Evolutionary conservation across 805 yeast genomes (phyloP).

Genomic region (Candida silvicultrix): DNA sequence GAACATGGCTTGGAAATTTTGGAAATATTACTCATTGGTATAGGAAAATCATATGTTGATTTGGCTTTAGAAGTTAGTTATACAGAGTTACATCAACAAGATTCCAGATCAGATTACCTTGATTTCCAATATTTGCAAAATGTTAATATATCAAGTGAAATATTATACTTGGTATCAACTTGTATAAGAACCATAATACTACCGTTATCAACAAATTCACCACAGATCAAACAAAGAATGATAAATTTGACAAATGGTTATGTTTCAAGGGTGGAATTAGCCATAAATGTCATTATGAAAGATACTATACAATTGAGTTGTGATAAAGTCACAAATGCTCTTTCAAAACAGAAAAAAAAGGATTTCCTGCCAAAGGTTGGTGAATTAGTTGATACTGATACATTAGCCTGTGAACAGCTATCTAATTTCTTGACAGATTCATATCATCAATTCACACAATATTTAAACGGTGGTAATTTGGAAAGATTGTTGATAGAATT

Average conservation of each 20-base stretch:
- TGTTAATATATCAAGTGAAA: constrained; percentile 49
- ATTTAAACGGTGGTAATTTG: constrained; percentile 42
- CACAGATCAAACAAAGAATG: constrained; percentile 51
- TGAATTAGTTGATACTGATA: constrained; percentile 47
- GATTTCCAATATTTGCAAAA: constrained; percentile 42
- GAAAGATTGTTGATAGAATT: constrained; percentile 44
- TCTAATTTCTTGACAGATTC: constrained; percentile 43
- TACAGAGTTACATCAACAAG: constrained; percentile 34
- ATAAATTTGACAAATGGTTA: constrained; percentile 55
- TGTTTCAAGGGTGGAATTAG: constrained; percentile 54
- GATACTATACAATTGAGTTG: constrained; percentile 51
- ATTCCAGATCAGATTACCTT: constrained; percentile 23
- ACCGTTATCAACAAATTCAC: constrained; percentile 62
- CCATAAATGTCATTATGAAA: constrained; percentile 56
- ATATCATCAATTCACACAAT: constrained; percentile 31
- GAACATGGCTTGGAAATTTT: constrained; percentile 60
- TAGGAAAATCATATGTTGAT: constrained; percentile 71
- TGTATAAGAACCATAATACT: constrained; percentile 69
- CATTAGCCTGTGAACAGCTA: constrained; percentile 63
- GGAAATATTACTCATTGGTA: constrained; percentile 58
- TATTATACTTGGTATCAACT: constrained; percentile 59
- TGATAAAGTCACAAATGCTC: constrained; percentile 39
- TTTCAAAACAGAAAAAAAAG: constrained; percentile 65
- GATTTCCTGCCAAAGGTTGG: constrained; percentile 55
- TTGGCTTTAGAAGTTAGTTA: constrained; percentile 69